These are phyloP conservation scores for Rhizopus stolonifer DNA, from an alignment of 371 early-diverging fungal species.

Conservation along the genomic window DNA sequence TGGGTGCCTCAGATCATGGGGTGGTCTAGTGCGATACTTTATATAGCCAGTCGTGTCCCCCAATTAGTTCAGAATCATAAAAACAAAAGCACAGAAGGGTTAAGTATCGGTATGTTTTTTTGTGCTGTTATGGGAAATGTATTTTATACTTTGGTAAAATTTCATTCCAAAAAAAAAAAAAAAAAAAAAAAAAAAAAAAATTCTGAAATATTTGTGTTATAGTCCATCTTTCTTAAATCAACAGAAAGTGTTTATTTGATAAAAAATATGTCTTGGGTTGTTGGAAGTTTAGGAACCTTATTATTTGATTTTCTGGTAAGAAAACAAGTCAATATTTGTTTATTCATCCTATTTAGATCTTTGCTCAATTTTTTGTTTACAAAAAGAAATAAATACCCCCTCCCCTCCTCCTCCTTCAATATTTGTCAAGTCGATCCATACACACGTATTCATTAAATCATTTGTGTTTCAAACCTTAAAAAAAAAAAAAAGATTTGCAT, in stretches of 20 bases:
- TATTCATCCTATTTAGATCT: conserved; percentile 34
- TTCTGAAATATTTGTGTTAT: no score
- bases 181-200: background rate
- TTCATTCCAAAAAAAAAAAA: background rate
- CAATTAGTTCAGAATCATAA: conserved; percentile 74
- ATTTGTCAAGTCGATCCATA: no score
- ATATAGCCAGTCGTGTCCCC: conserved; percentile 67
- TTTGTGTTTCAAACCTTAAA: no score
- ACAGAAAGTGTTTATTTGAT: conserved; percentile 41
- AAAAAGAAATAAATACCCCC: conserved; percentile 5
- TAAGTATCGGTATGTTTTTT: conserved; percentile 75
- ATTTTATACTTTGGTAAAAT: conserved; percentile 12
- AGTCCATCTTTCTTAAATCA: conserved; percentile 56
- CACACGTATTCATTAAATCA: no score
- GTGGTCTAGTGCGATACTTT: conserved; percentile 53
- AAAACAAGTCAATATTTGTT: background rate
- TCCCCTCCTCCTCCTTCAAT: no score
- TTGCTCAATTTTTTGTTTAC: conserved; percentile 55
- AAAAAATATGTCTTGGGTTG: conserved; percentile 56
- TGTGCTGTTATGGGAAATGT: conserved; percentile 69
- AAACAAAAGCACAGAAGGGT: conserved; percentile 69
- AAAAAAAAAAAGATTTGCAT: no score
- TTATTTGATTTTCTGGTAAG: conserved; percentile 59
- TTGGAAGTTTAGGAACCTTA: conserved; percentile 51
- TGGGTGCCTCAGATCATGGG: conserved; percentile 41